Evolutionary conservation across 2,329 filamentous ascomycete genomes (phyloP).

Genomic region (Ophiostoma ulmi): DNA sequence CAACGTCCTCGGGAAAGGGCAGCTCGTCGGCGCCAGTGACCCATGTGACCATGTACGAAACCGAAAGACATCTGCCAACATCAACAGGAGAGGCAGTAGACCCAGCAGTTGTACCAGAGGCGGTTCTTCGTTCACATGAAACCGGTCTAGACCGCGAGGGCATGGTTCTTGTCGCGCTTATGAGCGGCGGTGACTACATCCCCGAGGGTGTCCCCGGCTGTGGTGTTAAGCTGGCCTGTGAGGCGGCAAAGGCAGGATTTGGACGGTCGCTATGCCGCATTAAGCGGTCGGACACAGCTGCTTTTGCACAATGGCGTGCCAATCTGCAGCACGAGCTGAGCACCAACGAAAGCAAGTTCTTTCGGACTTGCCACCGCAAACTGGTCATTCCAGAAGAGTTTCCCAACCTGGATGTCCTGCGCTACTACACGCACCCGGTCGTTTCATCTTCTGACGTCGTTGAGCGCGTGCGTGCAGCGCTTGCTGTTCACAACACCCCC

Average conservation of each 20-base stretch:
- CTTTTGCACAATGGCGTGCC: slow-evolving; percentile 65
- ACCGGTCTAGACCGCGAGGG: slow-evolving; percentile 72
- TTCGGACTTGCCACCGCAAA: slow-evolving; percentile 68
- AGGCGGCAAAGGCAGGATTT: slow-evolving; percentile 84
- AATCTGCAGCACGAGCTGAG: slow-evolving; percentile 67
- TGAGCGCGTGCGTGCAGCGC: slow-evolving; percentile 48
- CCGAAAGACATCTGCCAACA: slow-evolving; percentile 23
- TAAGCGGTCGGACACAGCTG: slow-evolving; percentile 52
- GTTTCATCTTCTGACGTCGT: slow-evolving; percentile 62
- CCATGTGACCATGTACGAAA: slow-evolving; percentile 76
- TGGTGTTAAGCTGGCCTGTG: slow-evolving; percentile 80
- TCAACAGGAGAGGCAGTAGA: background rate
- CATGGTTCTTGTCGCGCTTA: slow-evolving; percentile 88
- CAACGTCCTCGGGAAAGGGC: slow-evolving; percentile 38
- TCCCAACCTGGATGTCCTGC: slow-evolving; percentile 70
- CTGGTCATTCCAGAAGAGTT: slow-evolving; percentile 75
- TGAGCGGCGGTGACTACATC: slow-evolving; percentile 93
- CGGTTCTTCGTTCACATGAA: slow-evolving; percentile 29
- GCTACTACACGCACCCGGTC: slow-evolving; percentile 82
- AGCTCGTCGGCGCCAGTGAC: slow-evolving; percentile 71
- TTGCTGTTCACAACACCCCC: slow-evolving; percentile 46
- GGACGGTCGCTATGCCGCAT: slow-evolving; percentile 68
- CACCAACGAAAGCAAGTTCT: slow-evolving; percentile 78
- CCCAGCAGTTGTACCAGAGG: slow-evolving; percentile 9
- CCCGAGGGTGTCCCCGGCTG: slow-evolving; percentile 83